Conservation (phyloP, 164 flowering plant genomes). For the Piper longum region DNA sequence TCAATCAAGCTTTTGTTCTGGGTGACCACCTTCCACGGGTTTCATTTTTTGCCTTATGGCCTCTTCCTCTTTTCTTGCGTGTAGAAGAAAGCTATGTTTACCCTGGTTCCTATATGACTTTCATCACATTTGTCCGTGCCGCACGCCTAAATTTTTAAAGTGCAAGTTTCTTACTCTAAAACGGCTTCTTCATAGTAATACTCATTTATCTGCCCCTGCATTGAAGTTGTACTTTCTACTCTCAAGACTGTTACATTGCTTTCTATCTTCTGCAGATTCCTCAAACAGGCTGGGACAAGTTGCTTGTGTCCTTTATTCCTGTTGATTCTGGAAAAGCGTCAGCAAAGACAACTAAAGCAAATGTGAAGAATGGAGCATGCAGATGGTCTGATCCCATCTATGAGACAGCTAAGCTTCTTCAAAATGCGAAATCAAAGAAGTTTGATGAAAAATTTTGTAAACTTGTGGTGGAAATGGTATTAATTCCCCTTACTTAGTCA, state of each 20-base stretch:
- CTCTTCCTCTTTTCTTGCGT: not conserved
- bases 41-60: not conserved
- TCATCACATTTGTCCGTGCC: no score
- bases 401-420: slow-evolving; percentile 93
- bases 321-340: slow-evolving; percentile 78
- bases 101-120: no score
- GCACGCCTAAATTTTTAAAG: no score
- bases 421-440: slow-evolving; percentile 60
- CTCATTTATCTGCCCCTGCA: no score
- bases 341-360: slow-evolving; percentile 84
- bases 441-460: slow-evolving; percentile 84
- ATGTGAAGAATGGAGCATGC: slow-evolving; percentile 86
- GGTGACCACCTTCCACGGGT: not conserved
- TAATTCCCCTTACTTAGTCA: not conserved
- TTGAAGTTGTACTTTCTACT: not conserved
- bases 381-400: slow-evolving; percentile 98
- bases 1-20: not conserved
- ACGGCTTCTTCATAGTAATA: no score
- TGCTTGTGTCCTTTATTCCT: slow-evolving; percentile 76
- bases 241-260: not conserved
- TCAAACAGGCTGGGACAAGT: slow-evolving; percentile 89
- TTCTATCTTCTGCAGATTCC: slow-evolving; percentile 47
- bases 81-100: not conserved
- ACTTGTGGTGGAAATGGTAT: slow-evolving; percentile 81
- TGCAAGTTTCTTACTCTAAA: no score